Evolutionary conservation across 2,329 filamentous ascomycete genomes (phyloP).

Genomic region (Fusarium circinatum): DNA sequence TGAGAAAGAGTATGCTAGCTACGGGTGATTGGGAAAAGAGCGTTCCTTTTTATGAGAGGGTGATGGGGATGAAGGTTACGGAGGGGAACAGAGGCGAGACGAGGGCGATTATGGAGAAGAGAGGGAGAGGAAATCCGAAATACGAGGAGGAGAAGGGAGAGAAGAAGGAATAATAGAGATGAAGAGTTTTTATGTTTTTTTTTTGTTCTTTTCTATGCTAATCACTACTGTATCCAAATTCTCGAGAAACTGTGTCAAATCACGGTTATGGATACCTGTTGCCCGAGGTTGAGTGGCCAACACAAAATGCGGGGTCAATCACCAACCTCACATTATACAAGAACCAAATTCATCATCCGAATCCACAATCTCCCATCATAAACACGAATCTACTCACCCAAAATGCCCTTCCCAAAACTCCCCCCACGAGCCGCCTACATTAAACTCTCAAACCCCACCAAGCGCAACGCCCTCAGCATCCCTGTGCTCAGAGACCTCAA

Average conservation of each 20-base stretch:
- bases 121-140: conserved; percentile 35
- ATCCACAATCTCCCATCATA: not conserved
- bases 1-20: conserved; percentile 65
- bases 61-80: conserved; percentile 47
- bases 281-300: not conserved
- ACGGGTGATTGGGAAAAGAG: conserved; percentile 49
- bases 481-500: conserved; percentile 31
- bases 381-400: rapidly evolving
- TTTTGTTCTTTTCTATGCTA: rapidly evolving
- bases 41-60: conserved; percentile 48
- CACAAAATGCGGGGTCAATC: not conserved
- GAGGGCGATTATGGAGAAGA: conserved; percentile 40
- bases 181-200: too few species aligned
- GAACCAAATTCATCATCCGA: not conserved
- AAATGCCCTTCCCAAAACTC: conserved; percentile 33
- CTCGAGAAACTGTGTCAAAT: not conserved
- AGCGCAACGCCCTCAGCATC: conserved; percentile 39
- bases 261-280: not conserved
- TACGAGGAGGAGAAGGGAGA: not conserved
- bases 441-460: conserved; percentile 30
- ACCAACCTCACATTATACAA: not conserved
- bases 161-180: not conserved
- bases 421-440: conserved; percentile 33
- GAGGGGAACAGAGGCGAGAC: conserved; percentile 32
- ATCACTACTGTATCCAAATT: too few species aligned